Evolutionary conservation across 257 asterid genomes (phyloP).

Genomic region (Gynochthodes officinalis): DNA sequence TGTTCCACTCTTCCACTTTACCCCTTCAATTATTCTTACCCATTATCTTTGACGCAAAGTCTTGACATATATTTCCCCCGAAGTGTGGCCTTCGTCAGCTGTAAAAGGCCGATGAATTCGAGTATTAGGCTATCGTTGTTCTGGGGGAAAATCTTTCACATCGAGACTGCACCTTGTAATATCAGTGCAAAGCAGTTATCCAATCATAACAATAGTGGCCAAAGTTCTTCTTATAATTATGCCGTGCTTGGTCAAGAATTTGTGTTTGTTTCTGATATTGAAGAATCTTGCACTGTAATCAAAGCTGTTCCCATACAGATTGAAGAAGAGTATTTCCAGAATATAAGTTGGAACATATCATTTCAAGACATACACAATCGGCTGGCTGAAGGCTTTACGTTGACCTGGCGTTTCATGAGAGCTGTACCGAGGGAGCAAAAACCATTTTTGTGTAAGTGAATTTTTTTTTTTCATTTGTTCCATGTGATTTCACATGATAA

Average conservation of each 20-base stretch:
- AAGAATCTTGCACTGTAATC: not conserved
- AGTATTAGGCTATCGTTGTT: not conserved
- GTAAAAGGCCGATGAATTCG: not conserved
- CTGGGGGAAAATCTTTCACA: too few species aligned
- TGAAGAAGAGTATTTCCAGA: too few species aligned
- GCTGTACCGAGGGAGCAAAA: too few species aligned
- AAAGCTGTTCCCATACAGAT: not conserved
- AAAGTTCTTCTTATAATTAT: not conserved
- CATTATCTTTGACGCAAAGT: not conserved
- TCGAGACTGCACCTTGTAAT: not conserved
- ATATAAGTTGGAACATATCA: too few species aligned
- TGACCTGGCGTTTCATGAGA: too few species aligned
- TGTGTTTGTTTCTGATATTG: not conserved
- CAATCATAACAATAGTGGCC: too few species aligned
- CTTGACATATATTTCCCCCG: too few species aligned
- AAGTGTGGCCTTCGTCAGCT: not conserved
- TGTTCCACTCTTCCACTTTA: constrained; percentile 1
- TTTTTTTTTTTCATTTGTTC: too few species aligned
- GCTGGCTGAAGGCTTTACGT: too few species aligned
- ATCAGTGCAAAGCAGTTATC: not conserved
- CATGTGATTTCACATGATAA: too few species aligned
- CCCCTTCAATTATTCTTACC: not conserved
- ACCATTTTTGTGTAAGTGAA: too few species aligned
- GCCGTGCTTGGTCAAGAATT: not conserved
- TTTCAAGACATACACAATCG: too few species aligned